These are phyloP conservation scores for Ascodesmis nigricans DNA, from an alignment of 495 filamentous ascomycete genomes.

Conservation along the genomic window DNA sequence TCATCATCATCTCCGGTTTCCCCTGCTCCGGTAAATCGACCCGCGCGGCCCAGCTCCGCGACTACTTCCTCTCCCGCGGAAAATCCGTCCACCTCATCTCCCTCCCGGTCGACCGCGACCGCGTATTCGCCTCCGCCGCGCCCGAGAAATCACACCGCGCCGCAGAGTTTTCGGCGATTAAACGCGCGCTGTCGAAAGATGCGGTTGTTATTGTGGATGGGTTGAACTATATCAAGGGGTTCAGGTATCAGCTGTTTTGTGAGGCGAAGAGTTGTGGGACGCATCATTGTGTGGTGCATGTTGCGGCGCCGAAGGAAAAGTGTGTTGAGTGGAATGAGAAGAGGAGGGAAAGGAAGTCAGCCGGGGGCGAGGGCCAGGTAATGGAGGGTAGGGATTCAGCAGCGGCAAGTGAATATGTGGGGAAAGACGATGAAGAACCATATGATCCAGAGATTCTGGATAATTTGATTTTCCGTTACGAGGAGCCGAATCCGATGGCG, in stretches of 20 bases:
- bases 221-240: conserved; percentile 89
- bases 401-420: conserved; percentile 5
- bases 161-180: conserved; percentile 60
- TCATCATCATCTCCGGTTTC: conserved; percentile 81
- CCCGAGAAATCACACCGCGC: conserved; percentile 88
- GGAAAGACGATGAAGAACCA: conserved; percentile 28
- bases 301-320: conserved; percentile 52
- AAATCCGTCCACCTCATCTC: conserved; percentile 39
- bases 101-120: conserved; percentile 35
- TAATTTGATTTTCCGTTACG: conserved; percentile 84
- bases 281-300: conserved; percentile 60
- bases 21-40: conserved; percentile 84
- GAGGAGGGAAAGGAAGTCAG: conserved; percentile 12
- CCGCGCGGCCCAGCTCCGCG: conserved; percentile 55
- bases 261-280: conserved; percentile 76
- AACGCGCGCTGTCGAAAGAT: conserved; percentile 52
- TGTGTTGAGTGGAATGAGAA: too few relatives aligned
- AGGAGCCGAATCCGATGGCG: conserved; percentile 87
- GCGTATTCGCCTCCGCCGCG: conserved; percentile 43
- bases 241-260: conserved; percentile 85
- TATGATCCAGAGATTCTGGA: conserved; percentile 55
- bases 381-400: too few relatives aligned
- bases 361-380: background rate
- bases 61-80: conserved; percentile 39
- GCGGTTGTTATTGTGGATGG: conserved; percentile 65